Evolutionary conservation across 2,329 filamentous ascomycete genomes (phyloP).

Genomic region (Rhynchosporium secalis): DNA sequence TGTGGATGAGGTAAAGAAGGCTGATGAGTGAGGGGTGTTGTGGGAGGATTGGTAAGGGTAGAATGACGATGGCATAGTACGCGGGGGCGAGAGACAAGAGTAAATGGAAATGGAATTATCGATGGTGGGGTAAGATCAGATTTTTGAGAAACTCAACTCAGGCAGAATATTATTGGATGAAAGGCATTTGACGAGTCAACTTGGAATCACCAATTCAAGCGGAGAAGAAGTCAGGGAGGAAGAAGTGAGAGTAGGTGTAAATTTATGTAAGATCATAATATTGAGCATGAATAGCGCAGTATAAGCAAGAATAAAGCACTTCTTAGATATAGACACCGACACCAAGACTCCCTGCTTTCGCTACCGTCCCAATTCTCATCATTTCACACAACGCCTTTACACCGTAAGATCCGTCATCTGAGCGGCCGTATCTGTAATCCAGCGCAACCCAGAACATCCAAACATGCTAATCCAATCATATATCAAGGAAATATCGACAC

Average conservation of each 20-base stretch:
- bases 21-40: too few species aligned
- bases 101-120: too few species aligned
- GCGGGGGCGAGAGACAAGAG: too few species aligned
- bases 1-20: too few species aligned
- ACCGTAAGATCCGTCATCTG: neutral
- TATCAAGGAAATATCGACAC: neutral
- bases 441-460: neutral
- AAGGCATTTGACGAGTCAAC: too few species aligned
- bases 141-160: too few species aligned
- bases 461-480: neutral
- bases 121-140: too few species aligned
- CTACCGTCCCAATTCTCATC: neutral
- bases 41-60: too few species aligned
- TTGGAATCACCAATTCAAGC: neutral
- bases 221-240: neutral
- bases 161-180: too few species aligned
- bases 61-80: too few species aligned
- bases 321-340: neutral
- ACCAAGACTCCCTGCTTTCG: neutral
- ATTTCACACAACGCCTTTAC: neutral
- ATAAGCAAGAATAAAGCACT: constrained; percentile 6
- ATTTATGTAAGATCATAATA: neutral
- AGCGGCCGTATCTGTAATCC: too few species aligned
- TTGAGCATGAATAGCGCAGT: neutral
- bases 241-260: neutral